Conservation (phyloP, 768 basidiomycete species). For the Serendipita vermifera region DNA sequence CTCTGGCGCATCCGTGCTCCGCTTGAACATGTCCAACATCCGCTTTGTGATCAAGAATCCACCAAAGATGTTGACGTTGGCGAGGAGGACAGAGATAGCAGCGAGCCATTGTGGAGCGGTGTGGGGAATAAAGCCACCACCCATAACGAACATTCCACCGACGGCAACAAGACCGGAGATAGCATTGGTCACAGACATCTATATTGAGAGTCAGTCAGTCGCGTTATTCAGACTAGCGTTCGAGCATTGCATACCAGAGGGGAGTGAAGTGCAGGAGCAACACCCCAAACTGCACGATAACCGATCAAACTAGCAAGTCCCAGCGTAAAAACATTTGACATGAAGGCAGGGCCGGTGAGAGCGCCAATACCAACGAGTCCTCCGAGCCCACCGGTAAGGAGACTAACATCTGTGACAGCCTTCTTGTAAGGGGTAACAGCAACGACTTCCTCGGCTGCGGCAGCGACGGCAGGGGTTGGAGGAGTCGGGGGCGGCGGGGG, state of each 20-base stretch:
- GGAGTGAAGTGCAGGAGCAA: constrained; percentile 76
- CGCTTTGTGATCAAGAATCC: constrained; percentile 84
- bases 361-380: constrained; percentile 61
- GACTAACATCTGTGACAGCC: constrained; percentile 56
- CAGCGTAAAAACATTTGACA: constrained; percentile 82
- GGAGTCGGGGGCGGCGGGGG: constrained; percentile 48
- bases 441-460: constrained; percentile 30
- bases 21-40: constrained; percentile 89
- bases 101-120: constrained; percentile 71
- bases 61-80: constrained; percentile 77
- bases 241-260: constrained; percentile 44
- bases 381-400: constrained; percentile 67
- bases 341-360: constrained; percentile 66
- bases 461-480: constrained; percentile 37
- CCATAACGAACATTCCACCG: constrained; percentile 84
- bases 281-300: constrained; percentile 83
- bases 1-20: constrained; percentile 76
- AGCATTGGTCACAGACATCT: constrained; percentile 82
- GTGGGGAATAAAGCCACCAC: constrained; percentile 70
- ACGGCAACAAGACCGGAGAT: constrained; percentile 59
- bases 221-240: not conserved
- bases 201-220: not conserved
- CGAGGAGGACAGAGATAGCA: constrained; percentile 71
- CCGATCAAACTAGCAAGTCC: constrained; percentile 77
- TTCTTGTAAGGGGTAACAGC: constrained; percentile 84